Percentiles rank a stretch among this genome's conserved stretches.
phyloP scores from a whole-genome alignment of 2,329 filamentous ascomycete species.

The Fusarium equiseti region DNA sequence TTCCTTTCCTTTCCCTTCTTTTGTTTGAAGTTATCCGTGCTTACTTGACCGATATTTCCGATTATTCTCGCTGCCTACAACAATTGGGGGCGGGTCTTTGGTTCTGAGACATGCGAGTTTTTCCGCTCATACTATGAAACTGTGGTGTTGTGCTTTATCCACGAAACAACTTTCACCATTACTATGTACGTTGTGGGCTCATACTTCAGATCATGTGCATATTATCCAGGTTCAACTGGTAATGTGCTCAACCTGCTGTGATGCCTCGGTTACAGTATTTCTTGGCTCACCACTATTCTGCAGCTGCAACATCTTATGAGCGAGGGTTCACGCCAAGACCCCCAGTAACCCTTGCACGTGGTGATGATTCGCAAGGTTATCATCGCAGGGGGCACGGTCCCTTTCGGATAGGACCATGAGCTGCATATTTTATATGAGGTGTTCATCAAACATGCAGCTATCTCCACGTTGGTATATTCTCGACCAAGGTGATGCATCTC shows the following conservation, averaged over 20 bases:
- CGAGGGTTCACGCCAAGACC: constrained; percentile 8
- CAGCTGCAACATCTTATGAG: constrained; percentile 20
- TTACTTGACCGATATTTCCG: constrained; percentile 20
- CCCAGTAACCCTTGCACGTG: constrained; percentile 28
- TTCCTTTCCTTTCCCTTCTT: not conserved
- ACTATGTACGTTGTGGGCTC: constrained; percentile 10
- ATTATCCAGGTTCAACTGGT: constrained; percentile 2
- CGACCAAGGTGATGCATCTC: constrained; percentile 16
- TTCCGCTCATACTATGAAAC: constrained; percentile 27
- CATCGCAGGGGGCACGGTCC: constrained; percentile 22
- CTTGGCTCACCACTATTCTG: constrained; percentile 27
- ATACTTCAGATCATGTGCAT: constrained; percentile 5
- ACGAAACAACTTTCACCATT: constrained; percentile 7
- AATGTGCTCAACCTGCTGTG: constrained; percentile 1
- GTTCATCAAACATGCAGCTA: constrained; percentile 36
- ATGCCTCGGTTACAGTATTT: constrained; percentile 15
- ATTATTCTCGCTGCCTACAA: constrained; percentile 20
- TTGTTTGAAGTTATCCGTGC: constrained; percentile 4
- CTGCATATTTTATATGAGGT: constrained; percentile 38
- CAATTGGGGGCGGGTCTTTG: not conserved
- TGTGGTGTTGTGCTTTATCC: constrained; percentile 25
- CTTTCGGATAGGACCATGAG: constrained; percentile 27
- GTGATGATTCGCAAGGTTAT: constrained; percentile 30
- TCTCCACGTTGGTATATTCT: constrained; percentile 29
- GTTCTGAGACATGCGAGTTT: constrained; percentile 30